A percentile compares a stretch with the other conserved stretches of the same genome.
Evolutionary conservation across 2,329 filamentous ascomycete species (phyloP).

Genomic region (Xylaria sp.): DNA sequence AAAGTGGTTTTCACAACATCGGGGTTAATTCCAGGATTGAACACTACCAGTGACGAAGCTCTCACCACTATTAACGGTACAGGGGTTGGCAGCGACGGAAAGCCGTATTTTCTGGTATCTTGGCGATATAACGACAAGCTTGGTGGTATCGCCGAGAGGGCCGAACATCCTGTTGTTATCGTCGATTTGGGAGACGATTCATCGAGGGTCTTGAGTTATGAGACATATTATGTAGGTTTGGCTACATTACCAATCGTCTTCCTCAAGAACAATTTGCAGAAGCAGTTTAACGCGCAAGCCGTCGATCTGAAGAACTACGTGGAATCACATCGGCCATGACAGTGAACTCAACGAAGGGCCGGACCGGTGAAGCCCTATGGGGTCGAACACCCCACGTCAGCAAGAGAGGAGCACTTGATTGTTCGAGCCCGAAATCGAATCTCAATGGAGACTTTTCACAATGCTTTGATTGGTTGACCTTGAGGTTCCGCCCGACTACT

Average conservation of each 20-base stretch:
- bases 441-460: too few species aligned
- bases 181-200: conserved; percentile 39
- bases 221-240: conserved; percentile 45
- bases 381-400: too few species aligned
- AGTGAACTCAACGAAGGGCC: background rate
- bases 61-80: conserved; percentile 39
- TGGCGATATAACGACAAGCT: conserved; percentile 45
- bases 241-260: conserved; percentile 36
- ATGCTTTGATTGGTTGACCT: too few species aligned
- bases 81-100: background rate
- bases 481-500: too few species aligned
- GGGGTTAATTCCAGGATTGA: conserved; percentile 41
- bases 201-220: conserved; percentile 46
- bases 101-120: conserved; percentile 41
- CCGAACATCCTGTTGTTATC: conserved; percentile 45
- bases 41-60: conserved; percentile 46
- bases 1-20: conserved; percentile 41
- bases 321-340: conserved; percentile 30
- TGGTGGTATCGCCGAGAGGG: conserved; percentile 34
- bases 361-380: background rate
- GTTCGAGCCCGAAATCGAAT: too few species aligned
- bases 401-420: background rate
- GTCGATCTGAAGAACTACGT: conserved; percentile 42
- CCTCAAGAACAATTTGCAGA: conserved; percentile 34
- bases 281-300: conserved; percentile 39